Conservation (phyloP, 2,329 filamentous ascomycete species). For the Eurotiales sp. region DNA sequence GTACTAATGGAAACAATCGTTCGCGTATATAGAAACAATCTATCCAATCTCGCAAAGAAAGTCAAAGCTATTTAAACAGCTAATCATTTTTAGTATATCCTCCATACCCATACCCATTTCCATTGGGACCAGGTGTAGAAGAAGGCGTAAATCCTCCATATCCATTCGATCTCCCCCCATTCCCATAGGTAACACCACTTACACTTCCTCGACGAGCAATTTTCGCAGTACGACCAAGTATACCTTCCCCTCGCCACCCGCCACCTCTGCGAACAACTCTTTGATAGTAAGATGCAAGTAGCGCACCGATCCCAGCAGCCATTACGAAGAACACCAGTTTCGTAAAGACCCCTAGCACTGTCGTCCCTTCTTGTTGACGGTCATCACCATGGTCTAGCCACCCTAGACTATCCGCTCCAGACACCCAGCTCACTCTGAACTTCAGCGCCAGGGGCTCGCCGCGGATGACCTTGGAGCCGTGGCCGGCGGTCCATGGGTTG, state of each 20-base stretch:
- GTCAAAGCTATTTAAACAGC: slow-evolving; percentile 13
- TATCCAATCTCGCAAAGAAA: no score
- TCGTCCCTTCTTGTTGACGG: background rate
- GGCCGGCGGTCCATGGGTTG: slow-evolving; percentile 46
- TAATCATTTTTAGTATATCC: slow-evolving; percentile 44
- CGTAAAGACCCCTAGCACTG: slow-evolving; percentile 24
- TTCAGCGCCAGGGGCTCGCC: slow-evolving; percentile 76
- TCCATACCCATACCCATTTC: slow-evolving; percentile 31
- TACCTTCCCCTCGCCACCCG: slow-evolving; percentile 45
- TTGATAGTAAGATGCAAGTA: slow-evolving; percentile 37
- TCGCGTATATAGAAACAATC: no score
- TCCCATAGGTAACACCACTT: slow-evolving; percentile 52
- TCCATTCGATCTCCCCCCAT: slow-evolving; percentile 51
- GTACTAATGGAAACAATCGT: no score
- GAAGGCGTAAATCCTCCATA: slow-evolving; percentile 54
- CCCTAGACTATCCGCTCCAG: slow-evolving; percentile 37
- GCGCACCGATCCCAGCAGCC: slow-evolving; percentile 33
- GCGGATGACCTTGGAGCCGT: slow-evolving; percentile 68
- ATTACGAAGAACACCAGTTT: slow-evolving; percentile 32
- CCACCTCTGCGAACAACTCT: slow-evolving; percentile 23
- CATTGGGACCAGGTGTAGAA: slow-evolving; percentile 20
- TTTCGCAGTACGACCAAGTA: slow-evolving; percentile 44
- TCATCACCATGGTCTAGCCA: slow-evolving; percentile 30
- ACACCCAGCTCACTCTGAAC: slow-evolving; percentile 75
- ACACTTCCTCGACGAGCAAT: slow-evolving; percentile 36